Evolutionary conservation across 2,329 filamentous ascomycete species (phyloP), one percentile per base, ranked within the genome.

Genomic region (Ilyonectria destructans): DNA sequence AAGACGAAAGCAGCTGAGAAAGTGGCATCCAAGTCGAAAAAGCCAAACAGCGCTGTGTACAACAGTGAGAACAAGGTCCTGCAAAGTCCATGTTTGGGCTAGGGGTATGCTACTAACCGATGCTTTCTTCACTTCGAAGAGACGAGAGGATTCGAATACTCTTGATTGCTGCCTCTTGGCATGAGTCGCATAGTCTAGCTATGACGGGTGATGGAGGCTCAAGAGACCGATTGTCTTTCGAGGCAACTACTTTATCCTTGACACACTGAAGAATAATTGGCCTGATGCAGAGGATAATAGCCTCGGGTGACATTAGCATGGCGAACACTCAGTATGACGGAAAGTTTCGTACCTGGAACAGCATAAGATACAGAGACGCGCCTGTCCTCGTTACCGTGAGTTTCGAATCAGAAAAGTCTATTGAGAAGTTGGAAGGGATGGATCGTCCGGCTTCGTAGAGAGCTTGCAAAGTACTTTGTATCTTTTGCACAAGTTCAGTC

Each of bases 1-100:
- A 78, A 48, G 4, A 76, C 68, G 55, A 78, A 77, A 0, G 76
- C 75, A 2, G 76, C 76, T 1, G 75, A 77, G 33, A 78, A 78
- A 0, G 75, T 75, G 3, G 75, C 75, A 12, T 78, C 76, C 2
- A 77, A 61, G 17, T 78, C 76, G 48, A 78, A 78, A 29, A 72
- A 77, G 1, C 75, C 76, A 40, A 78, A 78, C 1, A 71, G 63
- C 0, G 75, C 76, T 77, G 4, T 1, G 10, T 5, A n/a, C 0
- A 17, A 7, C 2, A 40, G 37, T 40, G 4, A 40, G 17, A 40
- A 23, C 46, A 6, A 57, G 54, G 19, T 7, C 3, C 5, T 4
- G 4, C 13, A 23, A 1, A 1, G 4, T 1, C 4, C 10, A 15
- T 19, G 26, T 29, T 29, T 35, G 9, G 23, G 2, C 7, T 12